phyloP scores from a whole-genome alignment of 2,329 filamentous ascomycete genomes.

The Hypoxylon sp. region DNA sequence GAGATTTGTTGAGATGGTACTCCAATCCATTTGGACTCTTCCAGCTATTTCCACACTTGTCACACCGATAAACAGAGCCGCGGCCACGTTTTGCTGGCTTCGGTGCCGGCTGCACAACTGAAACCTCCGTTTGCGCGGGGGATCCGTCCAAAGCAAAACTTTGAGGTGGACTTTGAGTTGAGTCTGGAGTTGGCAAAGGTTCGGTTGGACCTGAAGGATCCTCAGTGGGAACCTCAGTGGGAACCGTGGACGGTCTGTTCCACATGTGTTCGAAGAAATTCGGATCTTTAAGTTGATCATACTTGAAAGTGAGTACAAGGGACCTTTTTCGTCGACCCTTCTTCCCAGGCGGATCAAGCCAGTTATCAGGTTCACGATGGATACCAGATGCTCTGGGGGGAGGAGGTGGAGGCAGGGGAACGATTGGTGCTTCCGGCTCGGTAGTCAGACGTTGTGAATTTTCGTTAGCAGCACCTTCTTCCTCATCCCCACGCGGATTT shows the following conservation, averaged over 20 bases:
- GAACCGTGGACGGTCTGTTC: not conserved
- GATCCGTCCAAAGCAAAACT: not conserved
- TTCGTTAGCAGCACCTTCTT: not conserved
- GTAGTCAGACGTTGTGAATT: not conserved
- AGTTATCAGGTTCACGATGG: constrained; percentile 42
- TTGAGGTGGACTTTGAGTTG: not conserved
- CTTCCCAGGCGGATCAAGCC: constrained; percentile 39
- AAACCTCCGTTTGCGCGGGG: constrained; percentile 23
- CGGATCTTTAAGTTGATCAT: constrained; percentile 41
- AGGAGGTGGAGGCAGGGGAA: not conserved
- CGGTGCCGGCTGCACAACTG: constrained; percentile 20
- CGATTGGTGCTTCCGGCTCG: constrained; percentile 1
- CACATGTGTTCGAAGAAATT: constrained; percentile 28
- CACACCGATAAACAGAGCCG: constrained; percentile 55
- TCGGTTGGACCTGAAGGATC: not conserved
- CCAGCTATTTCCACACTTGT: constrained; percentile 63
- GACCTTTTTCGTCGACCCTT: constrained; percentile 45
- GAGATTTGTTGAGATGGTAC: constrained; percentile 65
- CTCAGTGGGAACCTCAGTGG: too few species aligned
- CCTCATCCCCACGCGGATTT: not conserved
- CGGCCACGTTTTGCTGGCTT: constrained; percentile 26
- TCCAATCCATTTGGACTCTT: constrained; percentile 67
- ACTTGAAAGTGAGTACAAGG: constrained; percentile 44
- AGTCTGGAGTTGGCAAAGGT: not conserved
- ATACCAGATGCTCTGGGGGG: constrained; percentile 37